Conservation (phyloP, 1,284 basidiomycete genomes). For the Sporisorium reilianum region DNA sequence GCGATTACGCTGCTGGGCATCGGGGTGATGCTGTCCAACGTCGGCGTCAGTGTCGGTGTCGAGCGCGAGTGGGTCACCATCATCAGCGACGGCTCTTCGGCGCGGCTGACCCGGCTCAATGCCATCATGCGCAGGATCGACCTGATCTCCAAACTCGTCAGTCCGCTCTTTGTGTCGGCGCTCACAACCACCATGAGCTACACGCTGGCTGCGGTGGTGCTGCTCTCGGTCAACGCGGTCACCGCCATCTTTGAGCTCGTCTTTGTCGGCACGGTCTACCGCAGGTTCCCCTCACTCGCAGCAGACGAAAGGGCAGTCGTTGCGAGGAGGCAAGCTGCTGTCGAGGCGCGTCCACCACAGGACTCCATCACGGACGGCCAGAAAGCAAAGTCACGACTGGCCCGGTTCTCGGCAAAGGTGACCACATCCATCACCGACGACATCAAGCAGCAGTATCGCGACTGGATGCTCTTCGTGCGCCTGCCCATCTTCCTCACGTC, state of each 20-base stretch:
- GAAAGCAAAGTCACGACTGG: not conserved
- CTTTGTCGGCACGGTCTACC: conserved; percentile 54
- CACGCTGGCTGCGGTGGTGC: conserved; percentile 39
- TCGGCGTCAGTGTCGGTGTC: conserved; percentile 73
- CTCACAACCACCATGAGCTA: conserved; percentile 69
- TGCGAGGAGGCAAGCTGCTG: conserved; percentile 11
- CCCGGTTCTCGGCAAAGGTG: not conserved
- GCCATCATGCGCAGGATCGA: conserved; percentile 72
- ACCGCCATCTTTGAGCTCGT: conserved; percentile 55
- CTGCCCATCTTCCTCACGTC: conserved; percentile 71
- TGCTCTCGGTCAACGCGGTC: conserved; percentile 44
- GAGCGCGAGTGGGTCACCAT: conserved; percentile 75
- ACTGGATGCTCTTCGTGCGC: conserved; percentile 73
- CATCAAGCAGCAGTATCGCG: conserved; percentile 49
- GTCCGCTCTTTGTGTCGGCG: conserved; percentile 75
- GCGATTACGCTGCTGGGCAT: conserved; percentile 71
- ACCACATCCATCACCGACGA: conserved; percentile 13
- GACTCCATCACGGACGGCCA: not conserved
- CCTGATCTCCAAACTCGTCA: conserved; percentile 74
- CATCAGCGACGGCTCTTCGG: conserved; percentile 68
- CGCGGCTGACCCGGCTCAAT: conserved; percentile 65
- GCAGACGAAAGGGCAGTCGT: conserved; percentile 32
- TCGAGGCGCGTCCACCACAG: not conserved
- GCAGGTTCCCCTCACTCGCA: conserved; percentile 46
- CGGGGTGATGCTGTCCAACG: conserved; percentile 70